Conservation (phyloP, 257 asterid genomes). For the Anisodus acutangulus region DNA sequence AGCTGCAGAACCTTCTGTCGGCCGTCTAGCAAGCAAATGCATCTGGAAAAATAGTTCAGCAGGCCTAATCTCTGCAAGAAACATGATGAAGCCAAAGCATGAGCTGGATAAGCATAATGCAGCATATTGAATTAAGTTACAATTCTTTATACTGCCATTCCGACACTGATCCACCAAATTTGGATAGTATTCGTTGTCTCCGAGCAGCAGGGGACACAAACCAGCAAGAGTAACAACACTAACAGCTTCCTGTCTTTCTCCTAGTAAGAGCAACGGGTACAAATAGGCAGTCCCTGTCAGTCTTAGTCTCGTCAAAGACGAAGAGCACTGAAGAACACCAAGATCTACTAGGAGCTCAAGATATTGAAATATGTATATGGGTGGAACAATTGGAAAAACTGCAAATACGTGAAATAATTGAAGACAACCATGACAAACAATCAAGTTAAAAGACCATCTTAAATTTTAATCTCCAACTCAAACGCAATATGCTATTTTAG, state of each 20-base stretch:
- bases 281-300: background rate
- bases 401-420: background rate
- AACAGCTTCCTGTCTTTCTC: background rate
- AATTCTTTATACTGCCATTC: background rate
- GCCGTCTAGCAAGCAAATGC: conserved; percentile 65
- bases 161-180: background rate
- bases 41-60: conserved; percentile 90
- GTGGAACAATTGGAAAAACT: background rate
- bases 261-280: conserved; percentile 11
- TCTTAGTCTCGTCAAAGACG: background rate
- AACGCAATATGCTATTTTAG: conserved; percentile 9
- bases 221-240: conserved; percentile 13
- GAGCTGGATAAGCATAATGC: background rate
- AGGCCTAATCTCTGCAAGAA: conserved; percentile 68
- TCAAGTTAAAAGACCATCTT: conserved; percentile 11
- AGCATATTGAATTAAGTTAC: conserved; percentile 10
- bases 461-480: background rate
- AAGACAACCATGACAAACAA: background rate
- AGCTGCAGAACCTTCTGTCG: conserved; percentile 35
- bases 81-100: conserved; percentile 27
- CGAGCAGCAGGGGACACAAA: conserved; percentile 5
- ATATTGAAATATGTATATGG: conserved; percentile 13
- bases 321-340: background rate
- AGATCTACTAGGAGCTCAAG: background rate
- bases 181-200: background rate